Base-by-base conservation (phyloP, 331 rosid genomes). In the Quercus tomentella region DNA sequence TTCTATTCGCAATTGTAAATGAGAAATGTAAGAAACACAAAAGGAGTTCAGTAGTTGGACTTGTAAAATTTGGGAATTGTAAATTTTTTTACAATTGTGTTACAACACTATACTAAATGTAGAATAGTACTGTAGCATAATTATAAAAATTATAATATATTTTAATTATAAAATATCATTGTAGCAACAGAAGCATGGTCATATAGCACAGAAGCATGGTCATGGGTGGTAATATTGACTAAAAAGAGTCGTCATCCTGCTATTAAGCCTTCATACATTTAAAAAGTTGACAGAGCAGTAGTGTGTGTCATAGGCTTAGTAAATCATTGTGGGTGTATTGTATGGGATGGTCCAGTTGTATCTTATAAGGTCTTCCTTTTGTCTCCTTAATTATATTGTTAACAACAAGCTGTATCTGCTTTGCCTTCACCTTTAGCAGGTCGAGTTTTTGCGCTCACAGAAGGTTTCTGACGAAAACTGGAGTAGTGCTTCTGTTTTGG, bases 381-480 rank as follows among this genome's bases (percentile, higher is more conserved):
- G 51, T 43, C 10, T 75, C 58, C 52, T 37, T 72, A 58, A 18
- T 73, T 81, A 21, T 65, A 65, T 62, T 61, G 25, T 70, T 22
- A 4, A 11, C 78, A 91, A 78, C 73, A 90, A 88, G 97, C 97
- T 70, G 74, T 92, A n/a, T 72, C 82, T 2, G 86, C 82, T 0
- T 45, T 92, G 82, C 96, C 92, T 28, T 73, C 88, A 0, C 73
- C 92, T 23, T 88, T 94, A 73, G 89, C 91, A 2, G 94, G 96
- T 25, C 91, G 97, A 76, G 89, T 88, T 76, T 85, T 69, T 67
- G 97, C 98, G 0, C 94, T 92, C 61, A 91, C 96, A 0, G 94
- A 92, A 84, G 98, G 97, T 68, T 88, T 94, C 78, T 93, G 82
- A 88, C 56, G 67, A 7, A 37, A 67, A 26, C 56, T 56, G 57